Base-by-base conservation (phyloP, 2,329 filamentous ascomycete species). In the Bipolaris victoriae region DNA sequence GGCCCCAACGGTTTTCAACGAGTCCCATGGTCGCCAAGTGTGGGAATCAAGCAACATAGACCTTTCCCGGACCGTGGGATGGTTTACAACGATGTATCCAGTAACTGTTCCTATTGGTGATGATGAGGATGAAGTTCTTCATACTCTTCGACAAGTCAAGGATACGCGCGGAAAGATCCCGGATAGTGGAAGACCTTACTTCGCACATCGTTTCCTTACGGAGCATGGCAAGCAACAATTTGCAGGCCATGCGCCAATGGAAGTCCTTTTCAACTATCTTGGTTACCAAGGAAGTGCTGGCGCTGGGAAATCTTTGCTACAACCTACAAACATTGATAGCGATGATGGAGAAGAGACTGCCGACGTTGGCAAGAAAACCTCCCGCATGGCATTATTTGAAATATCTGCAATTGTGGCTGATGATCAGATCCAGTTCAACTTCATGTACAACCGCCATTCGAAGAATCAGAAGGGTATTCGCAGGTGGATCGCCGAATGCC, bases 41-140 rank as follows among this genome's bases (percentile, higher is more conserved):
- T 78, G 78, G 59, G 79, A 79, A 24, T 68, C 72, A 0, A 79
- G 81, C 54, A 71, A 67, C 15, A 74, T 83, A 11, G 82, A 87
- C 68, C 78, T 86, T 0, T 80, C 81, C 4, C 77, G 84, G 49
- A 87, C 84, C 0, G 83, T 87, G 0, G 85, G 85, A 1, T 87
- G 84, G 84, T 86, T 87, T 60, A 86, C 84, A 2, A 81, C 83
- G 0, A 73, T 87, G 11, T 84, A 80, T 47, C 85, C 85, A 0
- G 74, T 86, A 5, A 65, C 63, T 26, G 75, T 78, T 1, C 72
- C 82, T 2, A 76, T 78, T 7, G 65, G 80, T 1, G 77, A 81
- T 2, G 72, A 76, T 2, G 70, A 77, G 2, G 80, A 83, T 31
- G 82, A 86, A 56, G 70, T 86, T 15, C 70, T 85, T 37, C 76